Percentiles rank a stretch among this genome's conserved stretches.
Evolutionary conservation across 805 yeast species (phyloP).

Genomic region (Suhomyces emberorum): DNA sequence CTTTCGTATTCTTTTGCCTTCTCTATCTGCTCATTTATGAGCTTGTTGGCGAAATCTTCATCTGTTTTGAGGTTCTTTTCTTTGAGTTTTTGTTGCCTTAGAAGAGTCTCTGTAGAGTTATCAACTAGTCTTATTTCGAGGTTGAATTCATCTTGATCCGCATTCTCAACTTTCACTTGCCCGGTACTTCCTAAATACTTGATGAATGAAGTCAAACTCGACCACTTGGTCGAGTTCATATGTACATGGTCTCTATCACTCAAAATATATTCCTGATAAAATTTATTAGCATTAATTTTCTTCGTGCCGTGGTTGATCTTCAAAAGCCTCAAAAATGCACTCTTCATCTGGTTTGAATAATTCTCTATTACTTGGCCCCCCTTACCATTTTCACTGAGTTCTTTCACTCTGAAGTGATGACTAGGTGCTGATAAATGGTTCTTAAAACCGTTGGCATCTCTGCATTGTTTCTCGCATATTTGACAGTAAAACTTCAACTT

Average conservation of each 20-base stretch:
- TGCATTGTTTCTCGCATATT: slow-evolving; percentile 86
- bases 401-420: slow-evolving; percentile 57
- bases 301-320: slow-evolving; percentile 78
- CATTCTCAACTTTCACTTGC: slow-evolving; percentile 47
- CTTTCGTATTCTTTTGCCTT: slow-evolving; percentile 29
- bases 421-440: slow-evolving; percentile 83
- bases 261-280: slow-evolving; percentile 82
- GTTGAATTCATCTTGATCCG: slow-evolving; percentile 35
- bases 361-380: slow-evolving; percentile 50
- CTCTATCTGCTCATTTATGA: slow-evolving; percentile 54
- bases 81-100: slow-evolving; percentile 26
- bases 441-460: slow-evolving; percentile 94
- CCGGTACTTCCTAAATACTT: slow-evolving; percentile 57
- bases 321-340: slow-evolving; percentile 62
- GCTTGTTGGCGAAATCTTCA: slow-evolving; percentile 39
- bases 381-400: slow-evolving; percentile 34
- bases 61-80: slow-evolving; percentile 40
- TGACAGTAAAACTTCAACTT: slow-evolving; percentile 87
- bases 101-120: slow-evolving; percentile 13
- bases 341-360: slow-evolving; percentile 57
- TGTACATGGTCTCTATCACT: slow-evolving; percentile 81
- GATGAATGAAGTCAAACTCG: slow-evolving; percentile 64
- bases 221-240: slow-evolving; percentile 85
- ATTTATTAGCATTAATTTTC: slow-evolving; percentile 71
- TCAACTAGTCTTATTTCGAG: slow-evolving; percentile 32